Percentiles rank a stretch among this genome's conserved stretches.
Conservation (phyloP, 306 rosid genomes). For the Gastrolobium bilobum region DNA sequence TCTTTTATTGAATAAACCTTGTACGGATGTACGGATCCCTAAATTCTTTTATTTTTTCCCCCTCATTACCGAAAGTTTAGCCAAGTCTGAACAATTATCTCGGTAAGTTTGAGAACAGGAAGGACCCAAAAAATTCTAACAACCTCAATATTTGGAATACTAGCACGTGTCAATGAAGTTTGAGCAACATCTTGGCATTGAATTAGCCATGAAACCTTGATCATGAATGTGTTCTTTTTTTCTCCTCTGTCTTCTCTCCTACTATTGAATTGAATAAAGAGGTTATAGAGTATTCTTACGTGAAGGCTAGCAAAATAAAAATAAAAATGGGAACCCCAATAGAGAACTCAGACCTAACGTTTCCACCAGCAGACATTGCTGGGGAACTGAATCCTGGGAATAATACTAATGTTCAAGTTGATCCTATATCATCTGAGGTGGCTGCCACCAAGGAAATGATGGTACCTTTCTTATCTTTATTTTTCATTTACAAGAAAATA, state of each 20-base stretch:
- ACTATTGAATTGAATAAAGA: not conserved
- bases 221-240: not conserved
- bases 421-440: conserved; percentile 55
- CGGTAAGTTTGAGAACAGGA: conserved; percentile 43
- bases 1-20: not conserved
- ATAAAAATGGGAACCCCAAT: conserved; percentile 50
- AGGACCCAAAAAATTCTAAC: conserved; percentile 15
- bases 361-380: conserved; percentile 55
- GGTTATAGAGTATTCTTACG: not conserved
- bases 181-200: conserved; percentile 3
- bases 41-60: not conserved
- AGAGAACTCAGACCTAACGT: conserved; percentile 30
- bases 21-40: not conserved
- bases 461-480: conserved; percentile 41
- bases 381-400: conserved; percentile 55
- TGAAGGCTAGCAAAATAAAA: conserved; percentile 1
- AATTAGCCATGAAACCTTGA: not conserved
- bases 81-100: conserved; percentile 29
- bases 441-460: conserved; percentile 50
- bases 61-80: conserved; percentile 9
- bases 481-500: not conserved
- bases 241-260: not conserved
- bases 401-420: conserved; percentile 47
- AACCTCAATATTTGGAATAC: not conserved
- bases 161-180: conserved; percentile 41